phyloP scores from a whole-genome alignment of 176 grass and related monocot genomes.

The Poa pratensis region DNA sequence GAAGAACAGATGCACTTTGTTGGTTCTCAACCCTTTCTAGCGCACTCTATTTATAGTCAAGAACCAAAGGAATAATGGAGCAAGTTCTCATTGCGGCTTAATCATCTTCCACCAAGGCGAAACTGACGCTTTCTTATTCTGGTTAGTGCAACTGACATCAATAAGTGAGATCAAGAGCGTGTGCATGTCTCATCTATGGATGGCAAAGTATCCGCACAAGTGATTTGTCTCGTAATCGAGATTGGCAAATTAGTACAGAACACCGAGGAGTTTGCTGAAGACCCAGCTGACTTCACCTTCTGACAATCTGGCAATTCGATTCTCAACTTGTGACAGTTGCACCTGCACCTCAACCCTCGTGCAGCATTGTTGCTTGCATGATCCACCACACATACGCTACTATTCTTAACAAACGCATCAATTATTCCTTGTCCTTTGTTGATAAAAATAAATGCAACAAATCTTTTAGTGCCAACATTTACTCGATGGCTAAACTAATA shows the following conservation, averaged over 20 bases:
- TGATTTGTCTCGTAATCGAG: neutral
- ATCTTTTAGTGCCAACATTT: neutral
- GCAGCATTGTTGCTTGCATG: conserved; percentile 26
- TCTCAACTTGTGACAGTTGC: conserved; percentile 16
- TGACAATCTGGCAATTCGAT: conserved; percentile 22
- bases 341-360: conserved; percentile 32
- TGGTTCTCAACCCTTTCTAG: conserved; percentile 12
- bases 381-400: neutral
- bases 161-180: conserved; percentile 22
- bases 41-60: conserved; percentile 40
- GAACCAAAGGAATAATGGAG: conserved; percentile 22
- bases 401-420: neutral
- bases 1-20: neutral
- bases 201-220: conserved; percentile 15
- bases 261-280: neutral
- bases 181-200: neutral
- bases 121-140: conserved; percentile 2
- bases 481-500: neutral
- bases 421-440: neutral
- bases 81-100: neutral
- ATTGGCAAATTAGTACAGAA: neutral
- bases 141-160: conserved; percentile 26
- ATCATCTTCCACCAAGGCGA: neutral
- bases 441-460: neutral
- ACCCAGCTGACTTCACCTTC: neutral